Percentiles rank a stretch among this genome's conserved stretches.
These are phyloP conservation scores for Ophiosphaerella herpotricha DNA, from an alignment of 2,329 filamentous ascomycete genomes.

Conservation along the genomic window DNA sequence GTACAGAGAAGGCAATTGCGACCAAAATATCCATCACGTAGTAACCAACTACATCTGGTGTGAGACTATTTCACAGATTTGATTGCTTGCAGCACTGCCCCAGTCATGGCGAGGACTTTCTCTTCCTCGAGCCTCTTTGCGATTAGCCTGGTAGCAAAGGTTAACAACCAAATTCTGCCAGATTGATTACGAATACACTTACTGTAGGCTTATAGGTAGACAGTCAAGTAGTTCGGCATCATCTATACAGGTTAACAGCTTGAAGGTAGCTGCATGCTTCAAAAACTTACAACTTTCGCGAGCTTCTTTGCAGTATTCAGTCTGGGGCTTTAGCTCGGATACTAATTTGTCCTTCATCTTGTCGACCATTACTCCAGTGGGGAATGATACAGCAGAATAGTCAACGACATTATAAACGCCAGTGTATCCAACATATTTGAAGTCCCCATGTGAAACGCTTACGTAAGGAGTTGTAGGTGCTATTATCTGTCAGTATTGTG, in stretches of 20 bases:
- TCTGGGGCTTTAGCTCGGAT: constrained; percentile 33
- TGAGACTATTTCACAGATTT: not conserved
- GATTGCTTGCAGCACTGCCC: constrained; percentile 38
- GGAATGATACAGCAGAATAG: constrained; percentile 53
- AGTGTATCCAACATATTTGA: constrained; percentile 53
- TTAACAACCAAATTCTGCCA: constrained; percentile 1
- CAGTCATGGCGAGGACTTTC: constrained; percentile 49
- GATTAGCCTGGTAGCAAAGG: constrained; percentile 30
- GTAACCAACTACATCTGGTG: too few species aligned
- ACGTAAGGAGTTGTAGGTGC: constrained; percentile 53
- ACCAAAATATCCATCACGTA: not conserved
- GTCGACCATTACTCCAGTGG: constrained; percentile 47
- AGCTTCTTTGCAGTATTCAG: constrained; percentile 47
- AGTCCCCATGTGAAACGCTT: constrained; percentile 48
- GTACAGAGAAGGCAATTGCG: not conserved
- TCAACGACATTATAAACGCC: constrained; percentile 56
- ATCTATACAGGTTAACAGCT: constrained; percentile 28
- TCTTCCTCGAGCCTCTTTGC: constrained; percentile 50
- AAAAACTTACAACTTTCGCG: constrained; percentile 47
- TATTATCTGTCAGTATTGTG: constrained; percentile 14
- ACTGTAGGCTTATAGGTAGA: constrained; percentile 50
- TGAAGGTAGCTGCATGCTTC: too few species aligned
- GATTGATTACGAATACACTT: constrained; percentile 7
- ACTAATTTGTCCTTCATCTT: constrained; percentile 42
- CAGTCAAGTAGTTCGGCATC: constrained; percentile 47